Conservation (phyloP, 1,284 basidiomycete species). For the Dichomitus squalens region DNA sequence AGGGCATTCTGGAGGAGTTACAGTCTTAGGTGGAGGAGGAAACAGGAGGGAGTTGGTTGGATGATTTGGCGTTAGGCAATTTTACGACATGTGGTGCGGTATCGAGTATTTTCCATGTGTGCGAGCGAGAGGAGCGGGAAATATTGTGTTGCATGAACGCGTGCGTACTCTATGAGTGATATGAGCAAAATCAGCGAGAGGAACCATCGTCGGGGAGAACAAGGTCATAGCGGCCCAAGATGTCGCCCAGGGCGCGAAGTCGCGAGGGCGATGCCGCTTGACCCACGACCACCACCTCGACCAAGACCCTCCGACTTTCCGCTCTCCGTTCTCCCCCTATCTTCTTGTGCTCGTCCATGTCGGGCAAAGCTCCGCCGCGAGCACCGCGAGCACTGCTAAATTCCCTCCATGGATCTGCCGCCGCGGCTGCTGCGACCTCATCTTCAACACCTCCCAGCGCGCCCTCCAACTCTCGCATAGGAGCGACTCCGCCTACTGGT, state of each 20-base stretch:
- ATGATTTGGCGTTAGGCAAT: conserved; percentile 1
- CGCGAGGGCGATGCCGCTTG: conserved; percentile 27
- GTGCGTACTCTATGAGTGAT: conserved; percentile 23
- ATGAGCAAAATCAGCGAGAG: conserved; percentile 5
- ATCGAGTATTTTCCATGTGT: not conserved
- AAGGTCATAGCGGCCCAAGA: conserved; percentile 22
- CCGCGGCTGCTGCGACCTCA: conserved; percentile 21
- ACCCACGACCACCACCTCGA: conserved; percentile 28
- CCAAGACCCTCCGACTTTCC: conserved; percentile 14
- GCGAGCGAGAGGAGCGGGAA: conserved; percentile 12
- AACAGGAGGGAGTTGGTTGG: conserved; percentile 1
- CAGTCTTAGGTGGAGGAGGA: not conserved
- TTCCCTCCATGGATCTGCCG: conserved; percentile 37
- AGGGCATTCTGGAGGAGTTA: not conserved
- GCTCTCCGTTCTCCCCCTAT: conserved; percentile 15
- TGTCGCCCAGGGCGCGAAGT: conserved; percentile 25
- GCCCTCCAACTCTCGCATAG: conserved; percentile 42
- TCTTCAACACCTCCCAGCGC: conserved; percentile 30
- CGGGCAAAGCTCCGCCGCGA: conserved; percentile 73
- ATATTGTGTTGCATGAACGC: conserved; percentile 3
- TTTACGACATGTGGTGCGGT: conserved; percentile 9
- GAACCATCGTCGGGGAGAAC: conserved; percentile 11
- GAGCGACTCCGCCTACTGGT: conserved; percentile 57
- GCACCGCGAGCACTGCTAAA: conserved; percentile 69
- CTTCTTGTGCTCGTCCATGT: conserved; percentile 44